phyloP scores from a whole-genome alignment of 1,284 basidiomycete genomes.

The Waitea zeae region DNA sequence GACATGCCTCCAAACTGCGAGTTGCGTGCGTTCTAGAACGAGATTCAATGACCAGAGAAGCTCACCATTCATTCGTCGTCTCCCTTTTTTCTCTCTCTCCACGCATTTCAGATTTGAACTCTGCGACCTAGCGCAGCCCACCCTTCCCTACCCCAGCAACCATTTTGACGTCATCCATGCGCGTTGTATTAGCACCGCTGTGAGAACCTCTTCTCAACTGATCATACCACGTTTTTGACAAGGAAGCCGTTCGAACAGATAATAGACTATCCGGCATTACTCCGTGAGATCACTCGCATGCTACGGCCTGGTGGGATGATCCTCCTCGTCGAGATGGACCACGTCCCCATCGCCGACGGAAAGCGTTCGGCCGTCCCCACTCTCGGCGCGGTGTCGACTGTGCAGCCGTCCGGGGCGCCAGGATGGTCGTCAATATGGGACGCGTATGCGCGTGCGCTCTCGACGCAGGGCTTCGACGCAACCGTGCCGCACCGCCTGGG shows the following conservation, averaged over 20 bases:
- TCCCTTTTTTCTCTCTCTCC: no score
- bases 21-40: no score
- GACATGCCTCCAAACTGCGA: conserved; percentile 44
- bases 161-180: conserved; percentile 53
- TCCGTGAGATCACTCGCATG: conserved; percentile 41
- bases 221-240: no score
- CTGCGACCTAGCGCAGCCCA: conserved; percentile 41
- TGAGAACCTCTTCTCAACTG: no score
- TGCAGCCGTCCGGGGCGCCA: conserved; percentile 25
- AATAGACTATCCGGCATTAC: conserved; percentile 35
- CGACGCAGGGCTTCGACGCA: conserved; percentile 30
- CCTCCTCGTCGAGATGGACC: conserved; percentile 41
- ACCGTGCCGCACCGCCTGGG: conserved; percentile 35
- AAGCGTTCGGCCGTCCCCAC: conserved; percentile 9
- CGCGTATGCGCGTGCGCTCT: conserved; percentile 33
- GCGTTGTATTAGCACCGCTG: conserved; percentile 44
- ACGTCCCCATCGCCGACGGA: conserved; percentile 27
- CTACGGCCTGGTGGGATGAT: conserved; percentile 54
- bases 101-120: conserved; percentile 46
- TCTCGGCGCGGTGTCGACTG: conserved; percentile 11
- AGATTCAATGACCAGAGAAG: no score
- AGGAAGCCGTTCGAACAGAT: conserved; percentile 23
- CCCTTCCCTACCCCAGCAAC: conserved; percentile 39
- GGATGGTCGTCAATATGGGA: conserved; percentile 49
- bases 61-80: no score